These are phyloP conservation scores for Simmondsia chinensis DNA, from an alignment of 148 eudicot genomes.

Conservation along the genomic window DNA sequence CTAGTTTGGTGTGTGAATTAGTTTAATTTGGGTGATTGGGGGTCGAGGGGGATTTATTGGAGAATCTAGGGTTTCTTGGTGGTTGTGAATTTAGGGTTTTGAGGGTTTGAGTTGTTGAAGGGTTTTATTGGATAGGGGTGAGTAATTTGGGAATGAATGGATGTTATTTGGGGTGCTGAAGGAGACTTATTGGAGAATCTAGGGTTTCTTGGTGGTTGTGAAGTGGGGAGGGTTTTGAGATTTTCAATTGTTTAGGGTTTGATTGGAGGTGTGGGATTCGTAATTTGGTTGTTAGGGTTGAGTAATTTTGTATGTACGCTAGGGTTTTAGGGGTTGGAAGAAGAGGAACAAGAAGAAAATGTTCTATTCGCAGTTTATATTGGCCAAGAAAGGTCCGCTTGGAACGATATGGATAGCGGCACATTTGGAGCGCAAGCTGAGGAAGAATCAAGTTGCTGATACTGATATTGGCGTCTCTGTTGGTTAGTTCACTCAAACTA, in stretches of 20 bases:
- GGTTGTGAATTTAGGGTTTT: constrained; percentile 1
- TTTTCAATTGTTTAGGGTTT: constrained; percentile 2
- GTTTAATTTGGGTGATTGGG: too few species aligned
- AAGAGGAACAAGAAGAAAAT: constrained; percentile 22
- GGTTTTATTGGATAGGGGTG: not conserved
- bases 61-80: constrained; percentile 12
- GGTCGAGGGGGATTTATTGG: too few species aligned
- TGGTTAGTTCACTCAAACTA: constrained; percentile 44
- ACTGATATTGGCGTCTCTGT: constrained; percentile 92
- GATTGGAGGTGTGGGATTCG: not conserved
- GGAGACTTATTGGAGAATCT: too few species aligned
- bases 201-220: constrained; percentile 10
- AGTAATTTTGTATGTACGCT: constrained; percentile 9
- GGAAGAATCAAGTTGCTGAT: constrained; percentile 94
- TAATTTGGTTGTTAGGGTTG: not conserved
- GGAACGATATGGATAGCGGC: constrained; percentile 98
- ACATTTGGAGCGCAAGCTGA: constrained; percentile 85
- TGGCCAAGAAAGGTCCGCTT: constrained; percentile 92
- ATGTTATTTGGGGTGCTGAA: not conserved
- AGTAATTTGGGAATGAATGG: not conserved
- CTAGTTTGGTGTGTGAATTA: too few species aligned
- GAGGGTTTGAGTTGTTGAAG: constrained; percentile 1
- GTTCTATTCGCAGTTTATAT: constrained; percentile 94
- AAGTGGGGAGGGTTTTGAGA: not conserved
- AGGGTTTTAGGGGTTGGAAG: constrained; percentile 11